These are phyloP conservation scores for Chimonanthus salicifolius DNA, from an alignment of 164 flowering plant species.

Conservation along the genomic window DNA sequence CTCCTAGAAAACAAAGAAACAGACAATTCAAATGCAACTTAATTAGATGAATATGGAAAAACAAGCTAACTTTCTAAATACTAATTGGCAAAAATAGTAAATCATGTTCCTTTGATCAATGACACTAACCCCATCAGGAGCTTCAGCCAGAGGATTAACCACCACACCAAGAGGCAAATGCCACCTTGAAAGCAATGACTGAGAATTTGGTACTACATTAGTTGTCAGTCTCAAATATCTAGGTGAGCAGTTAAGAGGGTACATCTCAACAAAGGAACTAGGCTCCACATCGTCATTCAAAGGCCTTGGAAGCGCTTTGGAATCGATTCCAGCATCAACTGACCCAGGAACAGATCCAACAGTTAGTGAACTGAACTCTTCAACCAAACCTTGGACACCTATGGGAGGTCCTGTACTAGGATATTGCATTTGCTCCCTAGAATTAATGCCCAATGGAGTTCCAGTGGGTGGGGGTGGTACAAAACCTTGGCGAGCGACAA, in stretches of 20 bases:
- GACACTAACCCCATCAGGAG: conserved; percentile 85
- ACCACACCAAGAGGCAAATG: conserved; percentile 96
- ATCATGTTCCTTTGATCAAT: conserved; percentile 1
- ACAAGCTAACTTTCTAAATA: too few relatives aligned
- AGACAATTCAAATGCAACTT: conserved; percentile 2
- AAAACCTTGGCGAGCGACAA: conserved; percentile 46
- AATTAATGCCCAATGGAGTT: conserved; percentile 24
- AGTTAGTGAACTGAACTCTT: conserved; percentile 76
- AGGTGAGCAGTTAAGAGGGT: conserved; percentile 67
- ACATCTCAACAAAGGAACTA: conserved; percentile 42
- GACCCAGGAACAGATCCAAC: conserved; percentile 81
- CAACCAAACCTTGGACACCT: conserved; percentile 55
- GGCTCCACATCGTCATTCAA: conserved; percentile 84
- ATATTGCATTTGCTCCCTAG: conserved; percentile 46
- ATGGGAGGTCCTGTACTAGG: conserved; percentile 51
- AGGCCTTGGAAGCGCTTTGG: conserved; percentile 76
- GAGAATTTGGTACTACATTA: conserved; percentile 72
- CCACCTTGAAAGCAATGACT: conserved; percentile 88
- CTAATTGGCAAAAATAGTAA: too few relatives aligned
- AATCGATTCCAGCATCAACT: conserved; percentile 67
- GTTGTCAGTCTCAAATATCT: conserved; percentile 83
- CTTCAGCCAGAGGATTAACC: conserved; percentile 91
- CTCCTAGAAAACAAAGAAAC: conserved; percentile 45
- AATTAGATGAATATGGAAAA: too few relatives aligned
- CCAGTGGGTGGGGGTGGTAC: conserved; percentile 30